These are phyloP conservation scores for Pisolithus marmoratus DNA, from an alignment of 768 basidiomycete genomes.

Conservation along the genomic window DNA sequence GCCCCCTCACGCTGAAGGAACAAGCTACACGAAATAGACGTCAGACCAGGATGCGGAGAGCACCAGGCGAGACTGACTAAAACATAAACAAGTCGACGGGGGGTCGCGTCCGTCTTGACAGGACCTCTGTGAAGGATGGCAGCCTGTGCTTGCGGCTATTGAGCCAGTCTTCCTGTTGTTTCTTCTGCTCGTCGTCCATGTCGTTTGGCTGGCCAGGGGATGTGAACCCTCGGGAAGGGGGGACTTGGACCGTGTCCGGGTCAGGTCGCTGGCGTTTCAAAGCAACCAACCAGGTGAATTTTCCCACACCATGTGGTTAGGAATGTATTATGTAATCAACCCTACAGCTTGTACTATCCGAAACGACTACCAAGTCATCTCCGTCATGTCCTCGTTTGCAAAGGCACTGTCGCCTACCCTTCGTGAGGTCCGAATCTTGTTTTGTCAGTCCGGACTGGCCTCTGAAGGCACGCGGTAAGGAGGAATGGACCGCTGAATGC, in stretches of 20 bases:
- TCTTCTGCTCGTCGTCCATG: conserved; percentile 51
- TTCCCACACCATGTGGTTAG: conserved; percentile 6
- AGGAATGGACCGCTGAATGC: not conserved
- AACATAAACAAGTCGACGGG: conserved; percentile 99
- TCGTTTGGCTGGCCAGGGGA: conserved; percentile 1
- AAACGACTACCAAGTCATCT: conserved; percentile 16
- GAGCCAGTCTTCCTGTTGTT: conserved; percentile 68
- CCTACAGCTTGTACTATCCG: not conserved
- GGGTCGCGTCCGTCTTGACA: conserved; percentile 83
- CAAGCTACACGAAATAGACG: conserved; percentile 46
- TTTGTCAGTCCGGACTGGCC: conserved; percentile 69
- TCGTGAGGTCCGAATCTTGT: conserved; percentile 74
- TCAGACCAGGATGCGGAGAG: not conserved
- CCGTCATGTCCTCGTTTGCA: conserved; percentile 55
- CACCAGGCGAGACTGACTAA: conserved; percentile 59
- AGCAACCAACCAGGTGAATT: conserved; percentile 15
- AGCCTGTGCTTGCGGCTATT: conserved; percentile 67
- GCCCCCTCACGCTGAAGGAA: conserved; percentile 94
- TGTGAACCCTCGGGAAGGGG: not conserved
- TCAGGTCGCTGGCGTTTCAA: conserved; percentile 9
- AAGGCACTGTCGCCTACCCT: conserved; percentile 73
- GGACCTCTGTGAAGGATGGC: conserved; percentile 86
- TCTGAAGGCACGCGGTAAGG: conserved; percentile 74
- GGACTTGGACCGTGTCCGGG: conserved; percentile 3
- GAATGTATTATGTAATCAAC: conserved; percentile 25